Conservation (phyloP, 2,329 filamentous ascomycete species). For the Fusarium pseudoanthophilum region DNA sequence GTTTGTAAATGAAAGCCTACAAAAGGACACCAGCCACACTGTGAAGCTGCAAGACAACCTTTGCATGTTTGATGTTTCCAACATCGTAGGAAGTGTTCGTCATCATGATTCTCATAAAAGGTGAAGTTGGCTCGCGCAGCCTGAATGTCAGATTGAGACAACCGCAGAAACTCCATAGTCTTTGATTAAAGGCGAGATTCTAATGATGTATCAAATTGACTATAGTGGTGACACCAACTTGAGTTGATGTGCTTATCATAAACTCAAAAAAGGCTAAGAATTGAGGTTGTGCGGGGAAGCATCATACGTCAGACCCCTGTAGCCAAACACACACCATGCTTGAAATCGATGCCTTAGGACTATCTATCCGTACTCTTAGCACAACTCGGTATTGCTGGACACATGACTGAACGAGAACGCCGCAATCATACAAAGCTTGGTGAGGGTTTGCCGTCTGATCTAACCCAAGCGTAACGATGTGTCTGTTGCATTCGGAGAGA, state of each 20-base stretch:
- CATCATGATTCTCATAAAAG: constrained; percentile 37
- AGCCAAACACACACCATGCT: background rate
- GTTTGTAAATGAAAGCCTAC: constrained; percentile 47
- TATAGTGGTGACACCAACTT: background rate
- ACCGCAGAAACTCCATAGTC: constrained; percentile 22
- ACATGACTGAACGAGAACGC: background rate
- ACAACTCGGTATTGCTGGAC: background rate
- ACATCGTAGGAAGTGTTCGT: constrained; percentile 59
- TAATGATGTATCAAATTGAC: background rate
- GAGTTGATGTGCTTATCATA: background rate
- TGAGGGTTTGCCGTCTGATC: background rate
- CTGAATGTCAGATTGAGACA: constrained; percentile 17
- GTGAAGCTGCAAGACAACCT: constrained; percentile 55
- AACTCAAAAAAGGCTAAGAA: background rate
- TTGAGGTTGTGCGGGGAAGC: constrained; percentile 27
- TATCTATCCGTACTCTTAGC: background rate
- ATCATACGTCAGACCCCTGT: constrained; percentile 21
- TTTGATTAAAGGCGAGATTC: background rate
- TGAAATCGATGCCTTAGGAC: background rate
- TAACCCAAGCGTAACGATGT: constrained; percentile 4
- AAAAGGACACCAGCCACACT: constrained; percentile 65
- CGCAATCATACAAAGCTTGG: background rate
- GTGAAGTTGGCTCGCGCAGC: constrained; percentile 48
- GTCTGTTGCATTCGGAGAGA: constrained; percentile 2
- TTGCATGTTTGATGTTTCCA: constrained; percentile 63